Conservation (phyloP, 768 basidiomycete genomes). For the Candolleomyces aberdarensis region DNA sequence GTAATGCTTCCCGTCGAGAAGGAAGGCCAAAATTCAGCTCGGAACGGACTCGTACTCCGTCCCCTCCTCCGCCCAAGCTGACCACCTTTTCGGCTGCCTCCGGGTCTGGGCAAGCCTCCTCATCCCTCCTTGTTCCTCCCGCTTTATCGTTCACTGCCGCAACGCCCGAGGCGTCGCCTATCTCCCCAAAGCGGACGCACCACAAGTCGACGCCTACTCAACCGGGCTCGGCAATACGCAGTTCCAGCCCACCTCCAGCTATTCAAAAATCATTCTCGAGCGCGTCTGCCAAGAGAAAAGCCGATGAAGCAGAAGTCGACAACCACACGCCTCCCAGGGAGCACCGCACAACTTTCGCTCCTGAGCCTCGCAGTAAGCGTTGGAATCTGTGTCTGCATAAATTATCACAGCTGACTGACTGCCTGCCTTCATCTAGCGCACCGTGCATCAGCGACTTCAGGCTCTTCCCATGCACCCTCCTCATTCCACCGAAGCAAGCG, state of each 20-base stretch:
- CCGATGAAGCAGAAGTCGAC: slow-evolving; percentile 61
- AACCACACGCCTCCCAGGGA: slow-evolving; percentile 61
- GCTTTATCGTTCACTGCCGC: slow-evolving; percentile 36
- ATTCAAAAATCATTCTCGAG: slow-evolving; percentile 33
- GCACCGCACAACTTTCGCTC: slow-evolving; percentile 61
- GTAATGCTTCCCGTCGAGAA: slow-evolving; percentile 1
- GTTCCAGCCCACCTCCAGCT: slow-evolving; percentile 24
- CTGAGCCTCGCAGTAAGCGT: slow-evolving; percentile 56
- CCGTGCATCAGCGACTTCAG: slow-evolving; percentile 45
- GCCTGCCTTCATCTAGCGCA: slow-evolving; percentile 37
- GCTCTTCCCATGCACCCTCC: slow-evolving; percentile 58
- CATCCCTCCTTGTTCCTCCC: slow-evolving; percentile 35
- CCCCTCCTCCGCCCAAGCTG: slow-evolving; percentile 21
- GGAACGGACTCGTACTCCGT: slow-evolving; percentile 8
- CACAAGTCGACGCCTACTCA: slow-evolving; percentile 28
- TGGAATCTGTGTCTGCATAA: not conserved
- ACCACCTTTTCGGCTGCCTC: slow-evolving; percentile 17
- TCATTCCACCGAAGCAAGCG: slow-evolving; percentile 69
- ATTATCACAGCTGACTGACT: slow-evolving; percentile 11
- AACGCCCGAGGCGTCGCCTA: slow-evolving; percentile 39
- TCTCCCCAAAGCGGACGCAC: slow-evolving; percentile 24
- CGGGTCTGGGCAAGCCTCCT: slow-evolving; percentile 22
- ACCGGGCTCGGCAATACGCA: slow-evolving; percentile 26
- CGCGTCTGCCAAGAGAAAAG: slow-evolving; percentile 63
- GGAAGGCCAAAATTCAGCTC: slow-evolving; percentile 3